These are phyloP conservation scores for Rehmannia glutinosa DNA, from an alignment of 257 asterid genomes.

Conservation along the genomic window DNA sequence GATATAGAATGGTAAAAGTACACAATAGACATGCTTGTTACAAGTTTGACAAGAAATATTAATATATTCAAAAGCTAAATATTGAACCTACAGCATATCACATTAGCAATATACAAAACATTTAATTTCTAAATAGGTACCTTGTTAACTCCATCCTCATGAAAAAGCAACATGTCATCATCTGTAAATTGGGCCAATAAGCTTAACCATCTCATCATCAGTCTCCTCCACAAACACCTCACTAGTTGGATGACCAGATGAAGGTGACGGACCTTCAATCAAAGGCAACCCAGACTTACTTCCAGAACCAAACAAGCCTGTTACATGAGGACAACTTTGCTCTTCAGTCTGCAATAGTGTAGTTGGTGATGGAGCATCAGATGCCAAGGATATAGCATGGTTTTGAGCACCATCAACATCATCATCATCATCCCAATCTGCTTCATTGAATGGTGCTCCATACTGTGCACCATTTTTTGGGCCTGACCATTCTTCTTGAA, in stretches of 20 bases:
- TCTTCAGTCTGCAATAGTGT: constrained; percentile 21
- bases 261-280: constrained; percentile 30
- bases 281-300: constrained; percentile 15
- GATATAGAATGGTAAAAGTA: neutral
- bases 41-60: neutral
- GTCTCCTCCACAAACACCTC: constrained; percentile 19
- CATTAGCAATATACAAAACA: neutral
- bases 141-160: constrained; percentile 31
- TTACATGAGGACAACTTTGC: constrained; percentile 14
- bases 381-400: constrained; percentile 19
- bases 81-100: neutral
- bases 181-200: constrained; percentile 35
- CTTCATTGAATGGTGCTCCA: constrained; percentile 88
- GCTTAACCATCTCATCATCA: constrained; percentile 35
- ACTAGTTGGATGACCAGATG: constrained; percentile 22
- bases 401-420: constrained; percentile 22
- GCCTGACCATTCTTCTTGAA: constrained; percentile 82
- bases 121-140: constrained; percentile 19
- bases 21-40: neutral
- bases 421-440: constrained; percentile 68
- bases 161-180: constrained; percentile 19
- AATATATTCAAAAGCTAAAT: neutral
- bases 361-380: constrained; percentile 17
- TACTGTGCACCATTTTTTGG: constrained; percentile 90
- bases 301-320: constrained; percentile 19